Percentiles rank a stretch among this genome's conserved stretches.
These are phyloP conservation scores for Ceratocystis diversiconidia DNA, from an alignment of 2,329 filamentous ascomycete species.

Conservation along the genomic window DNA sequence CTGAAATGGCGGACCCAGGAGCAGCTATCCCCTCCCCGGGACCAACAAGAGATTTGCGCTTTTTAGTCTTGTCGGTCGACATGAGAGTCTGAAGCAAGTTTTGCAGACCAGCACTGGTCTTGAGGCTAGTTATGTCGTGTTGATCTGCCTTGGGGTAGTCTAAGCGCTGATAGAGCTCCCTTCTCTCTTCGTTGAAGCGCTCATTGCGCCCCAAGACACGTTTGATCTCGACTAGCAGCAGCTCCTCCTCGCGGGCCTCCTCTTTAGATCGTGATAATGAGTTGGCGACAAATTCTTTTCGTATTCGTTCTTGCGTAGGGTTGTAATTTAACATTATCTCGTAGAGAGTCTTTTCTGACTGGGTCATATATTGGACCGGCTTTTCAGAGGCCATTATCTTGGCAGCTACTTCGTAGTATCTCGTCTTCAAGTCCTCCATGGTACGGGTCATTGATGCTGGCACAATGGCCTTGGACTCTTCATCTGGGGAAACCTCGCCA, in stretches of 20 bases:
- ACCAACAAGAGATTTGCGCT: conserved; percentile 58
- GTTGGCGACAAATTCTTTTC: conserved; percentile 73
- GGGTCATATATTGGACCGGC: conserved; percentile 74
- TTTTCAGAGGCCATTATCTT: conserved; percentile 70
- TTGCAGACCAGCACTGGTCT: conserved; percentile 65
- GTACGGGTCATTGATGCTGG: conserved; percentile 43
- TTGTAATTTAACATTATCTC: conserved; percentile 82
- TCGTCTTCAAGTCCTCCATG: conserved; percentile 80
- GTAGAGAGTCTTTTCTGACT: conserved; percentile 66
- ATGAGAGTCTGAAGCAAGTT: conserved; percentile 71
- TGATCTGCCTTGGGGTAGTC: conserved; percentile 60
- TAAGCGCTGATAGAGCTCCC: conserved; percentile 72
- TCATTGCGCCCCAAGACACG: conserved; percentile 80
- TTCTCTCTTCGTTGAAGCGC: conserved; percentile 72
- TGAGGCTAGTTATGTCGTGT: conserved; percentile 62
- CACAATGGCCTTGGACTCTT: conserved; percentile 40
- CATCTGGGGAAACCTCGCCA: conserved; percentile 32
- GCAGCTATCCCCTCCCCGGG: conserved; percentile 44
- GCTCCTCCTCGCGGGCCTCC: conserved; percentile 84
- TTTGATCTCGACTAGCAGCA: conserved; percentile 76
- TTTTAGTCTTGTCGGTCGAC: conserved; percentile 74
- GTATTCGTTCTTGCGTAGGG: conserved; percentile 57
- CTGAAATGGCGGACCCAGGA: conserved; percentile 28
- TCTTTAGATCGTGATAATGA: conserved; percentile 68
- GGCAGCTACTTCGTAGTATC: conserved; percentile 78